A percentile compares a stretch with the other conserved stretches of the same genome.
Conservation (phyloP, 306 rosid species). For the Lathyrus oleraceus region DNA sequence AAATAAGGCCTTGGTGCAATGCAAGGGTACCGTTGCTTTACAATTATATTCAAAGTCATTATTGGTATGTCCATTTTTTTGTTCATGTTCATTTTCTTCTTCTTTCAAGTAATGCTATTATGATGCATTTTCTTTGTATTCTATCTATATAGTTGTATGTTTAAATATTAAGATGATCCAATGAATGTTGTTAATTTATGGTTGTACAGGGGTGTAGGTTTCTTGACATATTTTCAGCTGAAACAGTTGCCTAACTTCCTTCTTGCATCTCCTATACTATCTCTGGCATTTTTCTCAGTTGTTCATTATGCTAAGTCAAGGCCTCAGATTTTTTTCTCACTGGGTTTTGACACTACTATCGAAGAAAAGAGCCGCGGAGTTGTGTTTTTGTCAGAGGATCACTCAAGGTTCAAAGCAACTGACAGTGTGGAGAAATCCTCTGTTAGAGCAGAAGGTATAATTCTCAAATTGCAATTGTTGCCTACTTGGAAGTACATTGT, state of each 20-base stretch:
- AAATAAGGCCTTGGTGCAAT: slow-evolving; percentile 89
- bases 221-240: slow-evolving; percentile 79
- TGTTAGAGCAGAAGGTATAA: slow-evolving; percentile 50
- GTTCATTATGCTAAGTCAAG: slow-evolving; percentile 75
- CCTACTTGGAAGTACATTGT: slow-evolving; percentile 18
- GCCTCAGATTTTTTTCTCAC: slow-evolving; percentile 60
- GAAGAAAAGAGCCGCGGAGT: slow-evolving; percentile 56
- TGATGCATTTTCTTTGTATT: slow-evolving; percentile 3
- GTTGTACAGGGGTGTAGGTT: slow-evolving; percentile 85
- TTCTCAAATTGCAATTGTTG: slow-evolving; percentile 25
- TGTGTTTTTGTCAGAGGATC: slow-evolving; percentile 41
- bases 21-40: slow-evolving; percentile 78
- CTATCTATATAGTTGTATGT: slow-evolving; percentile 19
- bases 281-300: slow-evolving; percentile 69
- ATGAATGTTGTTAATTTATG: slow-evolving; percentile 34
- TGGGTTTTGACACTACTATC: slow-evolving; percentile 66
- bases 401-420: slow-evolving; percentile 42
- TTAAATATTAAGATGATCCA: slow-evolving; percentile 17
- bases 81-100: slow-evolving; percentile 16
- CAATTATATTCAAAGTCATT: slow-evolving; percentile 84
- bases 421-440: slow-evolving; percentile 42
- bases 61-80: slow-evolving; percentile 64
- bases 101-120: slow-evolving; percentile 14
- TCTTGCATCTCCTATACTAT: slow-evolving; percentile 78
- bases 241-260: slow-evolving; percentile 90